Evolutionary conservation across 2,329 filamentous ascomycete genomes (phyloP), one percentile per base, ranked within the genome.

Genomic region (Huntiella bhutanensis): DNA sequence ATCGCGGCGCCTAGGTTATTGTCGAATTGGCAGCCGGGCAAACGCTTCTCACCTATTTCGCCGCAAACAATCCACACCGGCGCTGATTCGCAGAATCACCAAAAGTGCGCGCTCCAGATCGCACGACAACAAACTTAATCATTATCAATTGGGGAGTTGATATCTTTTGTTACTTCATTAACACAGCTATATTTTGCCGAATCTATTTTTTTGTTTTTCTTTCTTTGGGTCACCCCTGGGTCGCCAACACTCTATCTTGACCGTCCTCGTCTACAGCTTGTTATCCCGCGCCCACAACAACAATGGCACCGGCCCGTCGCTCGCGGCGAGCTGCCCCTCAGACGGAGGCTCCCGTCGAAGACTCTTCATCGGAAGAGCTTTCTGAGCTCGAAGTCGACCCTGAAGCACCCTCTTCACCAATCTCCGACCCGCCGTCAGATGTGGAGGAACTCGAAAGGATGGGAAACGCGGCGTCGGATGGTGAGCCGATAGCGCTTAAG

Each of bases 401-500:
- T 12, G 48, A 50, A 34, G 48, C 40, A 34, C 49, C 45, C 13
- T 50, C 48, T 12, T 50, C 48, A 13, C 46, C 49, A 2, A 50
- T 50, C 28, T 50, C 49, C 39, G 48, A 50, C 34, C 47, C 42
- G 34, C 48, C 44, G 5, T 50, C 48, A 16, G 49, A 50, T 33
- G 49, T 48, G 33, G 49, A 50, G 12, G 49, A 50, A 11, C 22
- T 36, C 19, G 43, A 36, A 12, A 36, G 36, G 11, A 47, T 39
- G n/a, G 51, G 55, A 19, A 49, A 52, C 45, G 57, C 59, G 45
- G 52, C 56, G 49, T 56, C 54, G 38, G 63, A 42, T 16, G 48
- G 41, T 17, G 45, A 45, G 22, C 33, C 28, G 15, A 41, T 47
- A 42, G 33, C 60, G 48, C 73, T 98, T 41, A 67, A 76, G 54